phyloP scores from a whole-genome alignment of 2,329 filamentous ascomycete species.

The Pseudogymnoascus sp. region DNA sequence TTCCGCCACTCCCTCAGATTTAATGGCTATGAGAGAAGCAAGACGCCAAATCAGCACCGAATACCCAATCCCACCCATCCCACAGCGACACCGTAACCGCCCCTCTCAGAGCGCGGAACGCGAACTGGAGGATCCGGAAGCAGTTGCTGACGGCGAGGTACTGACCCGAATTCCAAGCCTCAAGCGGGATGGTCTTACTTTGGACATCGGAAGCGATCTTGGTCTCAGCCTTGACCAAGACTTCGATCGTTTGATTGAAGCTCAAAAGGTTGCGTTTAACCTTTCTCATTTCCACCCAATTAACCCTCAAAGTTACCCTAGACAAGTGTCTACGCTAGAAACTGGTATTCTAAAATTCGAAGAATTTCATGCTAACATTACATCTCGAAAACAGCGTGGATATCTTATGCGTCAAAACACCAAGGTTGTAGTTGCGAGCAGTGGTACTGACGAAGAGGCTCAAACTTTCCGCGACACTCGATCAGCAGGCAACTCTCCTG shows the following conservation, averaged over 20 bases:
- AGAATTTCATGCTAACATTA: conserved; percentile 52
- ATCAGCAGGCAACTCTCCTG: conserved; percentile 59
- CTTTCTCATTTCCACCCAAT: conserved; percentile 22
- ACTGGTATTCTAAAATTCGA: not conserved
- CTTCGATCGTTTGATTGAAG: conserved; percentile 90
- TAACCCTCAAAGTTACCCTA: conserved; percentile 22
- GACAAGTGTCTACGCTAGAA: conserved; percentile 38
- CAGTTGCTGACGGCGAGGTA: conserved; percentile 28
- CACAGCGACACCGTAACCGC: conserved; percentile 50
- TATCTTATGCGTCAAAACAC: conserved; percentile 99
- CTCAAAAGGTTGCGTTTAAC: conserved; percentile 78
- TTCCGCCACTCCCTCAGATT: conserved; percentile 78
- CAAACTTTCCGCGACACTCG: conserved; percentile 44
- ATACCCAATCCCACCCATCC: conserved; percentile 54
- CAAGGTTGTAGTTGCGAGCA: conserved; percentile 87
- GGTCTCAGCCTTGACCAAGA: conserved; percentile 83
- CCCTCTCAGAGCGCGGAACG: conserved; percentile 40
- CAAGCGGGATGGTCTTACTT: conserved; percentile 72
- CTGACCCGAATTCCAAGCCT: conserved; percentile 58
- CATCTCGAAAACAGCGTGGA: conserved; percentile 69
- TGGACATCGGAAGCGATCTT: conserved; percentile 53
- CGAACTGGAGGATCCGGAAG: conserved; percentile 20
- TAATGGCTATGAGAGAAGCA: conserved; percentile 75
- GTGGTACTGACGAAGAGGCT: conserved; percentile 52
- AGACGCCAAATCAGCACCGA: conserved; percentile 79